phyloP scores from a whole-genome alignment of 441 rosid genomes.

The Corymbia citriodora region DNA sequence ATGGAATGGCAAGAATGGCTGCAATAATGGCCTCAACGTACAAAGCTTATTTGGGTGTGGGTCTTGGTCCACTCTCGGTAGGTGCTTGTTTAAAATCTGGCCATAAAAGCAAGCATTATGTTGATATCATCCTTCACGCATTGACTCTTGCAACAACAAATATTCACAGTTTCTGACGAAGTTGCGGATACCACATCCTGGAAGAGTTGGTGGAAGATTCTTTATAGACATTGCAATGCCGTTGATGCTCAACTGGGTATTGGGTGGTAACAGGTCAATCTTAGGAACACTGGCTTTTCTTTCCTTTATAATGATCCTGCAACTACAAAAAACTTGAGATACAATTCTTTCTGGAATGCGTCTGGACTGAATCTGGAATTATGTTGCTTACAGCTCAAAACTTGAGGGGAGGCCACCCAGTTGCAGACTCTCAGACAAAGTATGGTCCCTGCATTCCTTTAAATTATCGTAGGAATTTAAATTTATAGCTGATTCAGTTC shows the following conservation, averaged over 20 bases:
- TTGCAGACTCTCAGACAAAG: slow-evolving; percentile 90
- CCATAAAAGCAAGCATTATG: not conserved
- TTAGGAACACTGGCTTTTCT: not conserved
- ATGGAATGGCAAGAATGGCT: slow-evolving; percentile 93
- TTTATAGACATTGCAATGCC: slow-evolving; percentile 82
- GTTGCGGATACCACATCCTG: slow-evolving; percentile 83
- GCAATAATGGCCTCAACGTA: slow-evolving; percentile 96
- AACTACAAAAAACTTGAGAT: not conserved
- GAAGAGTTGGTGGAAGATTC: slow-evolving; percentile 84
- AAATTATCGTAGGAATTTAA: not conserved
- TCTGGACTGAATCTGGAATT: not conserved
- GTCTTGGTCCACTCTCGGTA: slow-evolving; percentile 91
- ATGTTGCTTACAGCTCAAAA: slow-evolving; percentile 43
- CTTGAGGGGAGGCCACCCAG: slow-evolving; percentile 71
- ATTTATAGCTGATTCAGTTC: not conserved
- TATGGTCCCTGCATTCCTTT: slow-evolving; percentile 17
- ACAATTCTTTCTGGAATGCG: not conserved
- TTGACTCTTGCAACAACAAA: not conserved
- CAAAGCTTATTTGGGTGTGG: slow-evolving; percentile 88
- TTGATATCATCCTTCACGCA: not conserved
- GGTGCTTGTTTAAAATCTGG: slow-evolving; percentile 10
- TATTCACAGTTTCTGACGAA: slow-evolving; percentile 70
- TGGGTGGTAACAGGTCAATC: slow-evolving; percentile 87
- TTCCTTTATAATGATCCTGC: not conserved
- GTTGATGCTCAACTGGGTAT: slow-evolving; percentile 79